phyloP scores from a whole-genome alignment of 495 filamentous ascomycete species.

The Ramalina intermedia region DNA sequence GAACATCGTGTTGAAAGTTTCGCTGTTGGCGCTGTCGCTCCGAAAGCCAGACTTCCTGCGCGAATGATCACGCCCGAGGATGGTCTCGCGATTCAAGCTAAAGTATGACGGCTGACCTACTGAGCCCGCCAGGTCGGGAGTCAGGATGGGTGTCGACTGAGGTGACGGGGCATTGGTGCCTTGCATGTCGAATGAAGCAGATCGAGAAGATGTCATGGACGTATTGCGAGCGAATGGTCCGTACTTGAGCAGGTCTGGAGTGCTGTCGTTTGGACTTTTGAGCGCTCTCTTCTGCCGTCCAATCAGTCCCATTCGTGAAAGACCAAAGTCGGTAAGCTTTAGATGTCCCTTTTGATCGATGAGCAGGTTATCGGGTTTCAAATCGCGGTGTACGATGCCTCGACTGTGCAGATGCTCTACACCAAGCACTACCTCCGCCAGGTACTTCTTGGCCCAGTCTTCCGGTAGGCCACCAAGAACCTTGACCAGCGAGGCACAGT shows the following conservation, averaged over 20 bases:
- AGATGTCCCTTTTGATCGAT: slow-evolving; percentile 95
- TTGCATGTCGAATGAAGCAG: slow-evolving; percentile 85
- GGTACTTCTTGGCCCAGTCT: slow-evolving; percentile 95
- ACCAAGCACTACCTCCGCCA: slow-evolving; percentile 87
- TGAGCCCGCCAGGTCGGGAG: slow-evolving; percentile 54
- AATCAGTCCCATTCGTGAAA: slow-evolving; percentile 93
- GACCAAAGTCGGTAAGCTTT: slow-evolving; percentile 92
- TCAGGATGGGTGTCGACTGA: slow-evolving; percentile 71
- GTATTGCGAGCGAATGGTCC: slow-evolving; percentile 75
- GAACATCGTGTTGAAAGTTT: slow-evolving; percentile 72
- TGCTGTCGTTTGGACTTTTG: slow-evolving; percentile 65
- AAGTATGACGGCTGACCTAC: slow-evolving; percentile 86
- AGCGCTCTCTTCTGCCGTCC: slow-evolving; percentile 89
- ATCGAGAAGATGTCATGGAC: slow-evolving; percentile 86
- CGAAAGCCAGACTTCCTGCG: slow-evolving; percentile 73
- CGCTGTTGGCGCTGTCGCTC: slow-evolving; percentile 83
- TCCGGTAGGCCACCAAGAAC: slow-evolving; percentile 79
- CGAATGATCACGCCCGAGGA: slow-evolving; percentile 53
- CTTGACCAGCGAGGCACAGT: slow-evolving; percentile 93
- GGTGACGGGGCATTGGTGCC: slow-evolving; percentile 52
- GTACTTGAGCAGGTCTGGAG: slow-evolving; percentile 81
- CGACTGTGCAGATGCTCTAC: slow-evolving; percentile 89
- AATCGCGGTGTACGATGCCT: slow-evolving; percentile 88
- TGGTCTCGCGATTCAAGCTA: slow-evolving; percentile 53
- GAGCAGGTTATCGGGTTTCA: slow-evolving; percentile 94